phyloP scores from a whole-genome alignment of 768 basidiomycete species.

The Tricholoma hemisulphureum region DNA sequence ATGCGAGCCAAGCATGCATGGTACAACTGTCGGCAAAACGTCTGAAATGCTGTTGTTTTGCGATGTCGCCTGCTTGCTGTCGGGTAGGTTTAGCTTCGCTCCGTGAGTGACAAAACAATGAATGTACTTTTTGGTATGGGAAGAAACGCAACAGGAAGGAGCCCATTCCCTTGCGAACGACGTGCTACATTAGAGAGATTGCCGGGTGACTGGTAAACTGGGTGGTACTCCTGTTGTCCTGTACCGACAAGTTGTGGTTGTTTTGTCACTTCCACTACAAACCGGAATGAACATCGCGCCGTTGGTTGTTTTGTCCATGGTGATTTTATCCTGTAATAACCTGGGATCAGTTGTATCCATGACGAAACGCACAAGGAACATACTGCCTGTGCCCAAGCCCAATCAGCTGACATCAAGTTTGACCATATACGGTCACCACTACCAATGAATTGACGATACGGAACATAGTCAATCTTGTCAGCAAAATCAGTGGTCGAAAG shows the following conservation, averaged over 20 bases:
- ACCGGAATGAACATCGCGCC: constrained; percentile 18
- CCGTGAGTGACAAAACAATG: no score
- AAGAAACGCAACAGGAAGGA: constrained; percentile 2
- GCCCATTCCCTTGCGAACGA: constrained; percentile 2
- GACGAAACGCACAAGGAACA: neutral
- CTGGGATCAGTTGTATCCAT: neutral
- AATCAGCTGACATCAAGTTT: constrained; percentile 13
- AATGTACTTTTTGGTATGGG: constrained; percentile 9
- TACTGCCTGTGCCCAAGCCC: constrained; percentile 10
- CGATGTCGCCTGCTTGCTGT: constrained; percentile 9
- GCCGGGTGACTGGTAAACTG: constrained; percentile 16
- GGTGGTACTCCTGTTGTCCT: constrained; percentile 27
- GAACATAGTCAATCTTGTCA: constrained; percentile 14
- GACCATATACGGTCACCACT: constrained; percentile 21
- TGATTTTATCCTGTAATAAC: constrained; percentile 12
- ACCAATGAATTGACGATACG: constrained; percentile 25
- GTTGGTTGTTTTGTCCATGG: constrained; percentile 8
- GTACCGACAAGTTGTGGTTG: constrained; percentile 24
- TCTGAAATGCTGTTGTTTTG: constrained; percentile 18
- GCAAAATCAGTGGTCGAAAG: constrained; percentile 15
- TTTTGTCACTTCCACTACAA: constrained; percentile 29
- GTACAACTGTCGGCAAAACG: constrained; percentile 29
- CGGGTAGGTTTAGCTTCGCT: neutral
- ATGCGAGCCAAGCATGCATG: constrained; percentile 26
- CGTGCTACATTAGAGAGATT: constrained; percentile 10